Conservation (phyloP, 2,329 filamentous ascomycete species). For the Graphiopsis chlorocephala region DNA sequence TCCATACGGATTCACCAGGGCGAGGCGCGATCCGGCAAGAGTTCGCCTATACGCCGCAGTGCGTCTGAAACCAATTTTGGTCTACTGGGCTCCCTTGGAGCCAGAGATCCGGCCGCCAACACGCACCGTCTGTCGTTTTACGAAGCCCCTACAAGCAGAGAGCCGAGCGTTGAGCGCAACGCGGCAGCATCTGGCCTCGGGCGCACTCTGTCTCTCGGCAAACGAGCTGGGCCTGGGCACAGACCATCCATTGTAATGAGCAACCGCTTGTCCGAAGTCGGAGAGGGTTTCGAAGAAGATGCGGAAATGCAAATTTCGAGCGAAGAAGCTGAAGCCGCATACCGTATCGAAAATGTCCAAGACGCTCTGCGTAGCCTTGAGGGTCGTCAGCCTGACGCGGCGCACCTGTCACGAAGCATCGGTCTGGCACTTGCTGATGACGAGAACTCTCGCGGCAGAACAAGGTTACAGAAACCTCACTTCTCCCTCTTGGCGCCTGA, state of each 20-base stretch:
- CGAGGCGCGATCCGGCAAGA: not conserved
- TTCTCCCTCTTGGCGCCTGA: not conserved
- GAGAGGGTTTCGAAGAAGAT: not conserved
- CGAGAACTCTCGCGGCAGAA: not conserved
- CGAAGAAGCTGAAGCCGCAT: conserved; percentile 5
- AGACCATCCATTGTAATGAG: not conserved
- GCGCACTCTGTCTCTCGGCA: not conserved
- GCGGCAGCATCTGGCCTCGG: not conserved
- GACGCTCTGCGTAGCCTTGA: not conserved
- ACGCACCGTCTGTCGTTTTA: not conserved
- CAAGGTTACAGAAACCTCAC: not conserved
- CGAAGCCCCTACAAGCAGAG: not conserved
- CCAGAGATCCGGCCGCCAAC: not conserved
- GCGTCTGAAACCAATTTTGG: not conserved
- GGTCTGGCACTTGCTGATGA: not conserved
- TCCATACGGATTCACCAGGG: conserved; percentile 56
- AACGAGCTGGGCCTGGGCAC: not conserved
- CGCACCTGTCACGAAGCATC: not conserved
- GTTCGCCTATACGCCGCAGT: not conserved
- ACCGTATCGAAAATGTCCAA: not conserved
- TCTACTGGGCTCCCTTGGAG: not conserved
- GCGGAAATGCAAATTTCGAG: not conserved
- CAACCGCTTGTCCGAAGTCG: not conserved
- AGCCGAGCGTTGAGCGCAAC: not conserved
- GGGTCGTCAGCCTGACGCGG: not conserved